These are phyloP conservation scores for Angomonas deanei DNA, from an alignment of 208 protist species.

Conservation along the genomic window DNA sequence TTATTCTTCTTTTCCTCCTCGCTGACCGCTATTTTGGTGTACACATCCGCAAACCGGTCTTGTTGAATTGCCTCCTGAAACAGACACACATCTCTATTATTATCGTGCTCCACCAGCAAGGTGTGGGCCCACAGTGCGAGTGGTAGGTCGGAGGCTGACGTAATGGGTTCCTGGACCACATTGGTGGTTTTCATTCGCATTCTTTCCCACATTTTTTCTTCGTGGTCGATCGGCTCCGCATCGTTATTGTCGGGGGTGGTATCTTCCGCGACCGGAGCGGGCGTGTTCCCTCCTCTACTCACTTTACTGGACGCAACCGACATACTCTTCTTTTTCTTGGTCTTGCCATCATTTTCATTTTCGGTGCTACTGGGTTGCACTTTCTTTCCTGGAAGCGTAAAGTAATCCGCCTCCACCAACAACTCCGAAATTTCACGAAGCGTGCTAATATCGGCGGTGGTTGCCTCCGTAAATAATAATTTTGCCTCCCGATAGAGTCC, in stretches of 20 bases:
- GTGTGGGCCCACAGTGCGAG: constrained; percentile 43
- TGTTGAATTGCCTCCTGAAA: constrained; percentile 29
- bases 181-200: constrained; percentile 1
- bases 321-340: not conserved
- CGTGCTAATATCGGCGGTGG: not conserved
- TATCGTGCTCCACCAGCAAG: constrained; percentile 43
- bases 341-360: not conserved
- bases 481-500: constrained; percentile 1
- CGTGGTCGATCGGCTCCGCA: not conserved
- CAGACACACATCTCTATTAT: constrained; percentile 24
- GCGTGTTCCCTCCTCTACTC: not conserved
- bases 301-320: not conserved
- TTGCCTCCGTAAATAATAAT: not conserved
- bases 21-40: constrained; percentile 2
- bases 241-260: constrained; percentile 3
- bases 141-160: constrained; percentile 19
- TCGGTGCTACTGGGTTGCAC: not conserved
- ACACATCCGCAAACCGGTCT: constrained; percentile 26
- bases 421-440: not conserved
- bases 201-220: constrained; percentile 11
- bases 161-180: not conserved
- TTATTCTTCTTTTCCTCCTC: constrained; percentile 11
- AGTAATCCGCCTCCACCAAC: not conserved
- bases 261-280: not conserved
- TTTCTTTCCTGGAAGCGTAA: not conserved